phyloP scores from a whole-genome alignment of 768 basidiomycete genomes.

The Calocybe cyanea region DNA sequence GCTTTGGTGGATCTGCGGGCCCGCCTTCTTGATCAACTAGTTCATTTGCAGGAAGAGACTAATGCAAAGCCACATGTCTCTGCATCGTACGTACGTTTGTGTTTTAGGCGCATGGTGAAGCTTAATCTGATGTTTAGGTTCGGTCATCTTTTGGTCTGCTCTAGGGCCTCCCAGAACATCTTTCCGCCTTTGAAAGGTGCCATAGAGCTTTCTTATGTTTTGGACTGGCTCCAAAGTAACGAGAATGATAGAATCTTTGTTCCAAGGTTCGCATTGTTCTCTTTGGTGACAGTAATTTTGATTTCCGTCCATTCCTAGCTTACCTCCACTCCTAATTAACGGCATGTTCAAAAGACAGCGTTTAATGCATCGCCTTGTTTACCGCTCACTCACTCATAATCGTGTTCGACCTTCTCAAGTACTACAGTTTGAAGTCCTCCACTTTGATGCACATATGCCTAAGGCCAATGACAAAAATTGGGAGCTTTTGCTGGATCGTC shows the following conservation, averaged over 20 bases:
- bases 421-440: slow-evolving; percentile 38
- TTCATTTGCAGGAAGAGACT: slow-evolving; percentile 1
- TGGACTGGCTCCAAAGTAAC: slow-evolving; percentile 39
- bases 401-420: slow-evolving; percentile 12
- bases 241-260: slow-evolving; percentile 39
- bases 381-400: slow-evolving; percentile 30
- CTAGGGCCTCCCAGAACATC: slow-evolving; percentile 32
- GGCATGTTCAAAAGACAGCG: slow-evolving; percentile 26
- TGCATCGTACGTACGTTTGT: slow-evolving; percentile 36
- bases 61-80: slow-evolving; percentile 22
- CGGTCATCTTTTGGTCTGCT: slow-evolving; percentile 57
- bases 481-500: background rate
- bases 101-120: background rate
- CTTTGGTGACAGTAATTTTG: background rate
- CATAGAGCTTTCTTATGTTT: slow-evolving; percentile 35
- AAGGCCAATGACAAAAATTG: background rate
- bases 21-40: slow-evolving; percentile 7
- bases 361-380: slow-evolving; percentile 45
- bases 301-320: slow-evolving; percentile 22
- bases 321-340: slow-evolving; percentile 32
- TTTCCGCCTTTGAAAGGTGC: slow-evolving; percentile 45
- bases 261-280: slow-evolving; percentile 38
- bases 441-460: slow-evolving; percentile 10
- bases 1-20: slow-evolving; percentile 8
- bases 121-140: slow-evolving; percentile 33